Evolutionary conservation across 2,329 filamentous ascomycete genomes (phyloP).

Genomic region (Exophiala aquamarina): DNA sequence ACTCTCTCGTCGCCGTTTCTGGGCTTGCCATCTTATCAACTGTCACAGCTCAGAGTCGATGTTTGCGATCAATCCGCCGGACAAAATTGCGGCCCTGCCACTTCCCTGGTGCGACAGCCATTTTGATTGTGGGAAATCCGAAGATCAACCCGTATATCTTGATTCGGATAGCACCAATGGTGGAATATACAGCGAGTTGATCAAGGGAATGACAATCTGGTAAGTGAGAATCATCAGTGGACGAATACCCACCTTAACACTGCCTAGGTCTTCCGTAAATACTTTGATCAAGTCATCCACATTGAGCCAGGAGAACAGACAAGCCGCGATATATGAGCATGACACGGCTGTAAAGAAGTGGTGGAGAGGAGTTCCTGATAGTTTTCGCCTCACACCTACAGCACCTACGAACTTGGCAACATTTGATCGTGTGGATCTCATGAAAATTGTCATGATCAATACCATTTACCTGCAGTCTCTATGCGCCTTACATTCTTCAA

Average conservation of each 20-base stretch:
- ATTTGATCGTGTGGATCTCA: conserved; percentile 1
- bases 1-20: conserved; percentile 14
- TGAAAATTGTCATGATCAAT: conserved; percentile 2
- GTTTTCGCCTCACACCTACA: conserved; percentile 2
- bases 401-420: background rate
- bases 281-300: conserved; percentile 8
- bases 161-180: conserved; percentile 6
- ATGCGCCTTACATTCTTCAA: background rate
- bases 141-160: background rate
- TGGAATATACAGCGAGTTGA: conserved; percentile 11
- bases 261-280: conserved; percentile 6
- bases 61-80: background rate
- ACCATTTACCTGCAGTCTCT: background rate
- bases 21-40: conserved; percentile 19
- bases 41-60: conserved; percentile 7
- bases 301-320: conserved; percentile 2
- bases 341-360: conserved; percentile 8
- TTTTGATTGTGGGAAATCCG: conserved; percentile 4
- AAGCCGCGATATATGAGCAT: conserved; percentile 9
- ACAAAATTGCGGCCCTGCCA: background rate
- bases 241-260: too few relatives aligned
- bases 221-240: too few relatives aligned
- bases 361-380: conserved; percentile 5
- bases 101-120: conserved; percentile 14
- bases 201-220: conserved; percentile 13